Percentiles rank a stretch among this genome's conserved stretches.
These are phyloP conservation scores for Cordyceps militaris DNA, from an alignment of 2,329 filamentous ascomycete species.

Conservation along the genomic window DNA sequence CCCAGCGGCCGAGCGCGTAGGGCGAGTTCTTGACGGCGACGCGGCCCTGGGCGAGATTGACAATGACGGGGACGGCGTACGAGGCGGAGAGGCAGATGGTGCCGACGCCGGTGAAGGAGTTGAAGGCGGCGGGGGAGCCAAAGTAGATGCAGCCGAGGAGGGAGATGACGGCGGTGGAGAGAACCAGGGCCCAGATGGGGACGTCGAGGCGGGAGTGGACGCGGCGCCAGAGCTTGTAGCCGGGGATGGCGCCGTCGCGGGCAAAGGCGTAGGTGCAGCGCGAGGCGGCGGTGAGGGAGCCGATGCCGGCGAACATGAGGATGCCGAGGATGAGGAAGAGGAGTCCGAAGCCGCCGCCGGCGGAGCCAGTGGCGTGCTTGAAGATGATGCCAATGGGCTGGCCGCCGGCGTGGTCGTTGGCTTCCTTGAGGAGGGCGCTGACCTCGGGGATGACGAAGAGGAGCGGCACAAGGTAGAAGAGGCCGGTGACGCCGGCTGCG, in stretches of 20 bases:
- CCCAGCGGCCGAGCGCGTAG: slow-evolving; percentile 63
- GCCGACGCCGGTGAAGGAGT: slow-evolving; percentile 71
- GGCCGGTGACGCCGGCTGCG: slow-evolving; percentile 58
- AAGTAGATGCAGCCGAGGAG: slow-evolving; percentile 74
- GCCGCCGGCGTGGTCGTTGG: slow-evolving; percentile 42
- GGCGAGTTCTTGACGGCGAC: slow-evolving; percentile 56
- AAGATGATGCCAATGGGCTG: slow-evolving; percentile 73
- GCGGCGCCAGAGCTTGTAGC: slow-evolving; percentile 56
- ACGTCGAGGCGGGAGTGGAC: slow-evolving; percentile 62
- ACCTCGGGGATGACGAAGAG: slow-evolving; percentile 70
- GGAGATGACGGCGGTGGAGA: slow-evolving; percentile 63
- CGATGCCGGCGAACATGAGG: slow-evolving; percentile 68
- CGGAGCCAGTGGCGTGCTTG: slow-evolving; percentile 66
- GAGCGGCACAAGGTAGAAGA: slow-evolving; percentile 61
- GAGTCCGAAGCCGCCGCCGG: slow-evolving; percentile 66
- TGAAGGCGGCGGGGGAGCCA: slow-evolving; percentile 69
- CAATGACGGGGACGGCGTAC: slow-evolving; percentile 69
- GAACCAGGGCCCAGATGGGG: slow-evolving; percentile 60
- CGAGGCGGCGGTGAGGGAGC: slow-evolving; percentile 65
- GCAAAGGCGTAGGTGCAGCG: slow-evolving; percentile 72
- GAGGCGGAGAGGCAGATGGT: slow-evolving; percentile 72
- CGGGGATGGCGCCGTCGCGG: slow-evolving; percentile 66
- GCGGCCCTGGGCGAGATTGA: slow-evolving; percentile 61
- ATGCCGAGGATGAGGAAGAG: slow-evolving; percentile 72
- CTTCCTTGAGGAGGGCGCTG: slow-evolving; percentile 52